phyloP scores from a whole-genome alignment of 2,329 filamentous ascomycete species.

The Colletotrichum tropicicola region DNA sequence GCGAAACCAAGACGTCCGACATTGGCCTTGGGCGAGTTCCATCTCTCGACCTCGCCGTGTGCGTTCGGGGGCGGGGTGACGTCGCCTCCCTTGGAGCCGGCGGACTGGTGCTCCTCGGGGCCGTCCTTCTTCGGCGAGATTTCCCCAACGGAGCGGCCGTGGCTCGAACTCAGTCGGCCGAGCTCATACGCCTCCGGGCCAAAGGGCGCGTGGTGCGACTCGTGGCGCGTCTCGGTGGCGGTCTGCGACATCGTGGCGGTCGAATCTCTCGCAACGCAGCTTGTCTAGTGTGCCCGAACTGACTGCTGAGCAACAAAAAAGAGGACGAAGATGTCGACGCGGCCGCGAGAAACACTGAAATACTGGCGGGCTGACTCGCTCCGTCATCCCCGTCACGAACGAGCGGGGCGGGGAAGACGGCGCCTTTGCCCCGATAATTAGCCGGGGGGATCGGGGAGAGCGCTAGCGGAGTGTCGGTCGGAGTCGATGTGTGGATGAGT shows the following conservation, averaged over 20 bases:
- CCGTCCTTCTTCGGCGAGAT: not conserved
- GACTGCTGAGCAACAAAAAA: not conserved
- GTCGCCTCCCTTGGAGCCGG: not conserved
- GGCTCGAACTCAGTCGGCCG: slow-evolving; percentile 1
- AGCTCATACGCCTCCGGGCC: slow-evolving; percentile 21
- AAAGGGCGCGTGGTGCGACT: not conserved
- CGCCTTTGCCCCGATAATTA: slow-evolving; percentile 4
- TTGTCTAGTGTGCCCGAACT: not conserved
- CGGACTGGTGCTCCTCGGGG: slow-evolving; percentile 1
- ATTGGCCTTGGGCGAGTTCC: slow-evolving; percentile 47
- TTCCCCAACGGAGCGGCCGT: not conserved
- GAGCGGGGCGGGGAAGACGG: slow-evolving; percentile 1
- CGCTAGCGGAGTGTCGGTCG: slow-evolving; percentile 21
- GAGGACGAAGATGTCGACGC: not conserved
- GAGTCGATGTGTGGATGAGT: not conserved
- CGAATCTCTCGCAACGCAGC: not conserved
- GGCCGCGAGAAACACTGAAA: not conserved
- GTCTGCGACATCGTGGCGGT: slow-evolving; percentile 27
- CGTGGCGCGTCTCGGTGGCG: slow-evolving; percentile 18
- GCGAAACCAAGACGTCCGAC: slow-evolving; percentile 46
- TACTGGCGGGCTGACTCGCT: not conserved
- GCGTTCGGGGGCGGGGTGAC: slow-evolving; percentile 4
- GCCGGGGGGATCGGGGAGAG: not conserved
- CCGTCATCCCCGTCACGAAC: not conserved
- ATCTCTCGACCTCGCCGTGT: slow-evolving; percentile 37